Percentiles rank a stretch among this genome's conserved stretches.
These are phyloP conservation scores for Aurinia saxatilis DNA, from an alignment of 345 rosid genomes.

Conservation along the genomic window DNA sequence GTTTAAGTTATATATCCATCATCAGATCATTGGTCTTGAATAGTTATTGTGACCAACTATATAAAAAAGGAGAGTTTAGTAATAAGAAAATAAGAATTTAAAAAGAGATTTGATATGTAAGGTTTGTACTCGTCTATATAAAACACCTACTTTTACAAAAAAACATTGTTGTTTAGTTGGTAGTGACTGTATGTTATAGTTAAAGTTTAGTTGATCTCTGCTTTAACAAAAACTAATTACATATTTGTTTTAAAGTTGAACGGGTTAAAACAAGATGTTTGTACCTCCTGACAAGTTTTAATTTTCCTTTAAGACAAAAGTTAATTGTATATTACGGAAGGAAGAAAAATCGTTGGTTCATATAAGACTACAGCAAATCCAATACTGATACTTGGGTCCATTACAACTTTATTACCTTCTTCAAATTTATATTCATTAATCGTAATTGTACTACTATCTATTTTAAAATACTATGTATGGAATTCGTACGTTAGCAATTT, in stretches of 20 bases:
- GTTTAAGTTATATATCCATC: too few relatives aligned
- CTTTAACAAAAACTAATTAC: too few relatives aligned
- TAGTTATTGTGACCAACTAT: too few relatives aligned
- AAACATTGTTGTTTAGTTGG: too few relatives aligned
- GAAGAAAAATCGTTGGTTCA: background rate
- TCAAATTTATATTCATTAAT: background rate
- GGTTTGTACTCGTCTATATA: too few relatives aligned
- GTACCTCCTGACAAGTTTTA: background rate
- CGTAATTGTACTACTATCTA: background rate
- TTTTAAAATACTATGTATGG: background rate
- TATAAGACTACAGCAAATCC: slow-evolving; percentile 8
- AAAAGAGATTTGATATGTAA: too few relatives aligned
- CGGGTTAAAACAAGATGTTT: background rate
- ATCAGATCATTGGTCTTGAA: too few relatives aligned
- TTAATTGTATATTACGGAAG: background rate
- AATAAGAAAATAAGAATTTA: too few relatives aligned
- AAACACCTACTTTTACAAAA: too few relatives aligned
- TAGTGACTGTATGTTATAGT: too few relatives aligned
- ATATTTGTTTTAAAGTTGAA: background rate
- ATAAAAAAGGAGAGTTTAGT: too few relatives aligned
- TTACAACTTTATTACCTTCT: slow-evolving; percentile 13
- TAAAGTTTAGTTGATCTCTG: too few relatives aligned
- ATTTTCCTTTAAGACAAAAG: background rate
- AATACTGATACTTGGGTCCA: slow-evolving; percentile 23
- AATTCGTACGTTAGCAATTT: background rate